phyloP scores from a whole-genome alignment of 805 yeast species.

The Monosporozyma aerobia region DNA sequence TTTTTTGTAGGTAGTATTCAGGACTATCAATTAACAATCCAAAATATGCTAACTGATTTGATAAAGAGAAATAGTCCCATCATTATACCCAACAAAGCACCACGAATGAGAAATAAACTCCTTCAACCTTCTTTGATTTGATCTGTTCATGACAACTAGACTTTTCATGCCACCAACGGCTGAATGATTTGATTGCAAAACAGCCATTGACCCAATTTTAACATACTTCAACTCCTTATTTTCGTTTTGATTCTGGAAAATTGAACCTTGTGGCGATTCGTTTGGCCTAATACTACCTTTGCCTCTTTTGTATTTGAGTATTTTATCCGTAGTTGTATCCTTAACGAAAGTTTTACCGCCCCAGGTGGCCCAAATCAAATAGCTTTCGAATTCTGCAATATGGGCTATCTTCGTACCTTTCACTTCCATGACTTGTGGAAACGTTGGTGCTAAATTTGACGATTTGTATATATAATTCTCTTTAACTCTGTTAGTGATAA shows the following conservation, averaged over 20 bases:
- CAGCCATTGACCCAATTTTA: slow-evolving; percentile 5
- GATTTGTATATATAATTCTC: neutral
- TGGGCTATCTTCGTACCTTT: neutral
- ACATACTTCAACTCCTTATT: neutral
- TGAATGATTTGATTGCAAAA: slow-evolving; percentile 1
- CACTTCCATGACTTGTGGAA: neutral
- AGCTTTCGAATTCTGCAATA: neutral
- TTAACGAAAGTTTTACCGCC: slow-evolving; percentile 1
- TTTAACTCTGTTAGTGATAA: neutral
- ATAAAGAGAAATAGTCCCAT: slow-evolving; percentile 21
- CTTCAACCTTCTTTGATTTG: slow-evolving; percentile 12
- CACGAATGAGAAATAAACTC: slow-evolving; percentile 14
- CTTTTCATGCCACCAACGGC: neutral
- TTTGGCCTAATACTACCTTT: slow-evolving; percentile 7
- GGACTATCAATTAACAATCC: neutral
- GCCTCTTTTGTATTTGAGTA: slow-evolving; percentile 17
- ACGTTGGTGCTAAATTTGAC: neutral
- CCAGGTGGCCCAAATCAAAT: slow-evolving; percentile 4
- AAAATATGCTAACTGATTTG: neutral
- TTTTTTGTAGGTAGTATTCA: neutral
- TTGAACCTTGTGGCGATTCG: slow-evolving; percentile 21
- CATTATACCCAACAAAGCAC: slow-evolving; percentile 28
- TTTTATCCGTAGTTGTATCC: neutral
- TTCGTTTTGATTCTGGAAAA: slow-evolving; percentile 3
- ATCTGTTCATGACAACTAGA: neutral